Evolutionary conservation across 2,329 filamentous ascomycete genomes (phyloP).

Genomic region (Alternaria sp.): DNA sequence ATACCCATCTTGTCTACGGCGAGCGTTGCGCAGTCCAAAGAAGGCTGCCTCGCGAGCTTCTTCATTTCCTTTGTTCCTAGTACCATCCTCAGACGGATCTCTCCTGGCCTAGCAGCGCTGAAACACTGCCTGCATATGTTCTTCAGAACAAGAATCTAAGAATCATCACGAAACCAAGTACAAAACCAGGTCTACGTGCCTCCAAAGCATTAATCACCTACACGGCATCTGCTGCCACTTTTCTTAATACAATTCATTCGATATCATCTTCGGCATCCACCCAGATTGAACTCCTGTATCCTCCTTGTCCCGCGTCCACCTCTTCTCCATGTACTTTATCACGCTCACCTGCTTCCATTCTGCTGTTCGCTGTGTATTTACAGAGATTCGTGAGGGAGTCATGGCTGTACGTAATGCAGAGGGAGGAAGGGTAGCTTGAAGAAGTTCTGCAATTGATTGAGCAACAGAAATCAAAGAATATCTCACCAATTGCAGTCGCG

Average conservation of each 20-base stretch:
- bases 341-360: slow-evolving; percentile 35
- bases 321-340: slow-evolving; percentile 35
- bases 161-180: slow-evolving; percentile 48
- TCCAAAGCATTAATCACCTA: slow-evolving; percentile 32
- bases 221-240: slow-evolving; percentile 30
- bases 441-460: slow-evolving; percentile 32
- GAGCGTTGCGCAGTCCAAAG: slow-evolving; percentile 36
- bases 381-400: slow-evolving; percentile 33
- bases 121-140: slow-evolving; percentile 39
- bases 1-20: slow-evolving; percentile 40
- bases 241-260: slow-evolving; percentile 30
- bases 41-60: slow-evolving; percentile 42
- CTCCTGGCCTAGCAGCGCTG: slow-evolving; percentile 42
- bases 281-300: slow-evolving; percentile 29
- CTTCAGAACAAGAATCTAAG: slow-evolving; percentile 40
- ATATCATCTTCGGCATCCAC: slow-evolving; percentile 24
- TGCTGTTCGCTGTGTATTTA: slow-evolving; percentile 34
- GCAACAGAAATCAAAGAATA: slow-evolving; percentile 36
- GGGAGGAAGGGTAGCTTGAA: slow-evolving; percentile 35
- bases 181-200: slow-evolving; percentile 45
- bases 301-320: slow-evolving; percentile 18
- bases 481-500: slow-evolving; percentile 8
- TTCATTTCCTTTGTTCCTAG: slow-evolving; percentile 48
- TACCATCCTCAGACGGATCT: slow-evolving; percentile 46
- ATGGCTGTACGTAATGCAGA: slow-evolving; percentile 38